Conservation (phyloP, 2,329 filamentous ascomycete genomes). For the Cladorrhinum sp. region DNA sequence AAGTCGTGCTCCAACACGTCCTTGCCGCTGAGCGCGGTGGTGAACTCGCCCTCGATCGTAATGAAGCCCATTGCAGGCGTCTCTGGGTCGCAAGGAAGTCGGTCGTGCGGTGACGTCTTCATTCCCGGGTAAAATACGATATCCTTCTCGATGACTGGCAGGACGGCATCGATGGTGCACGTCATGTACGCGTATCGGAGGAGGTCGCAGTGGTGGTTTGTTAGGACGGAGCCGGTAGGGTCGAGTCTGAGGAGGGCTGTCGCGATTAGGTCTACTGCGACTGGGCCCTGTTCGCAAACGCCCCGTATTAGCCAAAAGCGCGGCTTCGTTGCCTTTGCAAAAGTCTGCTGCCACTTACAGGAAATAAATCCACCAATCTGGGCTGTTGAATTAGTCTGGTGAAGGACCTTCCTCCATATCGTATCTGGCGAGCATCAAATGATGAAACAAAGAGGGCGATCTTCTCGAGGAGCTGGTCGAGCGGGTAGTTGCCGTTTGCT, state of each 20-base stretch:
- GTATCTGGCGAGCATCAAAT: constrained; percentile 51
- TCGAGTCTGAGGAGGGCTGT: constrained; percentile 63
- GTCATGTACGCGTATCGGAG: constrained; percentile 57
- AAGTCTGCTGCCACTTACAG: no score
- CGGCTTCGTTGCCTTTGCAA: no score
- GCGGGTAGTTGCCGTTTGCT: constrained; percentile 27
- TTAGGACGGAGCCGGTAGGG: constrained; percentile 63
- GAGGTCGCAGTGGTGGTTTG: constrained; percentile 58
- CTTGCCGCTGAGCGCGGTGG: constrained; percentile 47
- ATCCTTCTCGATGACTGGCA: constrained; percentile 61
- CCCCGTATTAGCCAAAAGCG: no score
- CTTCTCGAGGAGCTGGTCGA: constrained; percentile 38
- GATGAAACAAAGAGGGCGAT: constrained; percentile 44
- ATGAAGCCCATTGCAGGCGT: constrained; percentile 56
- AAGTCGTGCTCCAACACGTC: constrained; percentile 67
- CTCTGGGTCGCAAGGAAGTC: constrained; percentile 44
- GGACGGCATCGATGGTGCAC: constrained; percentile 49
- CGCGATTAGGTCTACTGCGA: constrained; percentile 45
- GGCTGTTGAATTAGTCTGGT: constrained; percentile 44
- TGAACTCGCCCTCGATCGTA: constrained; percentile 55
- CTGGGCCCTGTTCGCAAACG: constrained; percentile 47
- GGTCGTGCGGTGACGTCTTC: constrained; percentile 34
- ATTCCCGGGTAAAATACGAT: constrained; percentile 63
- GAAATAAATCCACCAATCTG: constrained; percentile 38
- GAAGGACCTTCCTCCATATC: constrained; percentile 47